Evolutionary conservation across 805 yeast genomes (phyloP).

Genomic region (Lachancea sp.): DNA sequence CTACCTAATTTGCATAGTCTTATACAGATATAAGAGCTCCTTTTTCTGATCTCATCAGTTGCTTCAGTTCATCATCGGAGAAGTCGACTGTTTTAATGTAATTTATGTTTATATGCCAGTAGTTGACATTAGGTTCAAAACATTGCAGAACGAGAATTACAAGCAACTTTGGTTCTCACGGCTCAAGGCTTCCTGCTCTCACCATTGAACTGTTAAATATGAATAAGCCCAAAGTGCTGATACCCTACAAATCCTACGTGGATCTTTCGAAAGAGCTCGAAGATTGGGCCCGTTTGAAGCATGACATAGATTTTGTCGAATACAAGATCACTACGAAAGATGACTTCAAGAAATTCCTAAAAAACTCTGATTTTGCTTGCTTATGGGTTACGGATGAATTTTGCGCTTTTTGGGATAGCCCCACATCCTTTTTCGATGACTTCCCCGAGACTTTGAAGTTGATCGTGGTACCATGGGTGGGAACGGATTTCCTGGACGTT

Average conservation of each 20-base stretch:
- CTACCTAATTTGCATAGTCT: background rate
- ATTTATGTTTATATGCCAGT: too few species aligned
- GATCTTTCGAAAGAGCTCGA: constrained; percentile 43
- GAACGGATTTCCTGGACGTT: constrained; percentile 49
- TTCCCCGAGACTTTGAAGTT: constrained; percentile 45
- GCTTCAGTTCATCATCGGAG: too few species aligned
- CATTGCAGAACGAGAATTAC: too few species aligned
- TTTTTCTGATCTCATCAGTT: background rate
- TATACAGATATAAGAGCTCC: background rate
- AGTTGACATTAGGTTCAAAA: too few species aligned
- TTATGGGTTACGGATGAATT: constrained; percentile 53
- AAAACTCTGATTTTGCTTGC: constrained; percentile 40
- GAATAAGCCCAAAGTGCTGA: constrained; percentile 24
- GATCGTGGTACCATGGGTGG: constrained; percentile 54
- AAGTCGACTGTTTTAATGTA: too few species aligned
- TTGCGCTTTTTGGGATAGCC: constrained; percentile 40
- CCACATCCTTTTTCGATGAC: constrained; percentile 37
- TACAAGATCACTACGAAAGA: constrained; percentile 40
- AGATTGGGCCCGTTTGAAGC: constrained; percentile 41
- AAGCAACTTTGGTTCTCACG: too few species aligned
- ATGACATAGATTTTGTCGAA: constrained; percentile 35
- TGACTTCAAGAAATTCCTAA: constrained; percentile 38
- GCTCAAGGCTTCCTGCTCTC: too few species aligned
- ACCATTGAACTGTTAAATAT: background rate
- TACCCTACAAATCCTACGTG: constrained; percentile 33